Evolutionary conservation across 1,284 basidiomycete species (phyloP).

Genomic region (Neotropicomus parvogracilis): DNA sequence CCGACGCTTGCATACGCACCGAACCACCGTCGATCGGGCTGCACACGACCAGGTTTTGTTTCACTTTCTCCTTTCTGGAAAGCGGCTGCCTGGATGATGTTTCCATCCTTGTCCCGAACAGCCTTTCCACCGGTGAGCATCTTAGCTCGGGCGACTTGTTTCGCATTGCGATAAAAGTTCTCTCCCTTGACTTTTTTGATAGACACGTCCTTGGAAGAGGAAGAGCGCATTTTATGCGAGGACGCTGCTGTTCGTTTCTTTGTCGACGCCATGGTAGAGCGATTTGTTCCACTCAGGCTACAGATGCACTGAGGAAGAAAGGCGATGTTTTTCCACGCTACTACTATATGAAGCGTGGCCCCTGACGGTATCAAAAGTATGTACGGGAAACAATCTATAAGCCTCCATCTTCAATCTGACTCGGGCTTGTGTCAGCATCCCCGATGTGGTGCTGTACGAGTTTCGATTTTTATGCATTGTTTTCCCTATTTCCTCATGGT

Average conservation of each 20-base stretch:
- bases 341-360: neutral
- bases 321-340: constrained; percentile 16
- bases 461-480: too few relatives aligned
- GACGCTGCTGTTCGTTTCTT: constrained; percentile 38
- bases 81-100: constrained; percentile 86
- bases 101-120: constrained; percentile 84
- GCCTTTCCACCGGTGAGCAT: constrained; percentile 91
- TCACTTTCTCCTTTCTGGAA: constrained; percentile 92
- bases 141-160: constrained; percentile 77
- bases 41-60: constrained; percentile 82
- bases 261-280: constrained; percentile 53
- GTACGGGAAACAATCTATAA: too few relatives aligned
- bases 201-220: constrained; percentile 47
- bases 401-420: too few relatives aligned
- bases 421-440: too few relatives aligned
- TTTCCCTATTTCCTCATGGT: too few relatives aligned
- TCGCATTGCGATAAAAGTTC: constrained; percentile 93
- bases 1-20: constrained; percentile 51
- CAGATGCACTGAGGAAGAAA: too few relatives aligned
- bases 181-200: constrained; percentile 82
- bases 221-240: constrained; percentile 52
- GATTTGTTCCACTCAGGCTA: neutral
- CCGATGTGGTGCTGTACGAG: too few relatives aligned
- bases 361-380: neutral
- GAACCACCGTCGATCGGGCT: constrained; percentile 94